phyloP scores from a whole-genome alignment of 257 asterid genomes.

The Lycium barbarum region DNA sequence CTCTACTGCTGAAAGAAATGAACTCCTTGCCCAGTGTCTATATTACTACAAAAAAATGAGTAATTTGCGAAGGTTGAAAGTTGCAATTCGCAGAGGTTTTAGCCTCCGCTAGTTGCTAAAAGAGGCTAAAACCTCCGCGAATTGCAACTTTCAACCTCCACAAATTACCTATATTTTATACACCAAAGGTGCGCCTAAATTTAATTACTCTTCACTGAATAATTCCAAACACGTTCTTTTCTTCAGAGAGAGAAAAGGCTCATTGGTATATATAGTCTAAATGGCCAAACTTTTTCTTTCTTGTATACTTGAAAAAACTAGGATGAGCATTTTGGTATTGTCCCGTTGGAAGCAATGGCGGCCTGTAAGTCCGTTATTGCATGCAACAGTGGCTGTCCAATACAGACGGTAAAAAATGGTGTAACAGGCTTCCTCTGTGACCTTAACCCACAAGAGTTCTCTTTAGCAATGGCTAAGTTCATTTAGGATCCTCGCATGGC shows the following conservation, averaged over 20 bases:
- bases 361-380: constrained; percentile 87
- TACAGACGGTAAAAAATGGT: constrained; percentile 71
- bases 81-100: no score
- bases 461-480: constrained; percentile 75
- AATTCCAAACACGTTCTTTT: neutral
- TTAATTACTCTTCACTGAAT: neutral
- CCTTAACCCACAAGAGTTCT: constrained; percentile 69
- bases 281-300: neutral
- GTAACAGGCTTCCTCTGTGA: constrained; percentile 83
- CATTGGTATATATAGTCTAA: neutral
- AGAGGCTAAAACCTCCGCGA: no score
- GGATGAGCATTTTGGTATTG: constrained; percentile 97
- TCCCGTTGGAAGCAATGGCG: constrained; percentile 96
- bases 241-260: neutral
- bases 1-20: constrained; percentile 75
- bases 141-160: no score
- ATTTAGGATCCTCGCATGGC: constrained; percentile 58
- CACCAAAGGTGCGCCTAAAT: constrained; percentile 66
- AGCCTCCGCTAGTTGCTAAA: no score
- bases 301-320: constrained; percentile 8
- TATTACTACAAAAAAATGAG: no score
- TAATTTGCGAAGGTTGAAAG: no score
- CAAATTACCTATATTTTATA: no score
- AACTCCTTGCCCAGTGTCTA: constrained; percentile 79
- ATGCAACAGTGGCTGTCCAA: constrained; percentile 91